Conservation (phyloP, 352 stramenopile genomes). For the Sclerospora graminicola region DNA sequence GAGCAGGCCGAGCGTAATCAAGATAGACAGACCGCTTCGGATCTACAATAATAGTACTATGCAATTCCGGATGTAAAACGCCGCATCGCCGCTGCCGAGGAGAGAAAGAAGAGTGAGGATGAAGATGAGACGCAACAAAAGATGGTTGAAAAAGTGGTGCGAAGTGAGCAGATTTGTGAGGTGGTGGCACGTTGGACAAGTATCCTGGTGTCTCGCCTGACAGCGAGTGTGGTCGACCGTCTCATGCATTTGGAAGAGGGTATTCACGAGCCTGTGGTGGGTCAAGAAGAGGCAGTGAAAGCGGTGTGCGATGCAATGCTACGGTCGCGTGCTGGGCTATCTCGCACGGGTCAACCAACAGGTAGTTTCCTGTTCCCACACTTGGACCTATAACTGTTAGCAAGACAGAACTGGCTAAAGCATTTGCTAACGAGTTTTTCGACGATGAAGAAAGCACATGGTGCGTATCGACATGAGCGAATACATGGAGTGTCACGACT, state of each 20-base stretch:
- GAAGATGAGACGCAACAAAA: slow-evolving; percentile 45
- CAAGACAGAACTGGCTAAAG: slow-evolving; percentile 94
- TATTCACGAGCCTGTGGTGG: slow-evolving; percentile 88
- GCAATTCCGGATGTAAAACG: slow-evolving; percentile 89
- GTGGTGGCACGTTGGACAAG: slow-evolving; percentile 87
- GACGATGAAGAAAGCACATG: slow-evolving; percentile 92
- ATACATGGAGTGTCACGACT: slow-evolving; percentile 96
- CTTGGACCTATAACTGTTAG: too few species aligned
- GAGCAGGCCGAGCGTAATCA: slow-evolving; percentile 89
- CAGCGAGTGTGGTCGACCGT: slow-evolving; percentile 60
- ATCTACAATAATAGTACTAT: slow-evolving; percentile 98
- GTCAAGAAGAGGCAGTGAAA: slow-evolving; percentile 88
- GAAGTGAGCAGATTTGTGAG: slow-evolving; percentile 82
- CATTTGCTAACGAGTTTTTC: slow-evolving; percentile 91
- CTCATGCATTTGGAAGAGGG: slow-evolving; percentile 76
- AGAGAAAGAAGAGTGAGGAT: too few species aligned
- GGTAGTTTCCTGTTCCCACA: slow-evolving; percentile 96
- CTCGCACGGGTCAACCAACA: too few species aligned
- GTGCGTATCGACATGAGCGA: slow-evolving; percentile 96
- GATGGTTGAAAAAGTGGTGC: slow-evolving; percentile 81
- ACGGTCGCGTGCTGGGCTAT: slow-evolving; percentile 90
- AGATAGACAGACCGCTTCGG: slow-evolving; percentile 92
- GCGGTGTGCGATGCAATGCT: slow-evolving; percentile 90
- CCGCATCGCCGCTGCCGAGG: slow-evolving; percentile 77
- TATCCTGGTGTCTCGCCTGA: slow-evolving; percentile 82